phyloP scores from a whole-genome alignment of 169 alveolate genomes.

The Eimeria maxima region DNA sequence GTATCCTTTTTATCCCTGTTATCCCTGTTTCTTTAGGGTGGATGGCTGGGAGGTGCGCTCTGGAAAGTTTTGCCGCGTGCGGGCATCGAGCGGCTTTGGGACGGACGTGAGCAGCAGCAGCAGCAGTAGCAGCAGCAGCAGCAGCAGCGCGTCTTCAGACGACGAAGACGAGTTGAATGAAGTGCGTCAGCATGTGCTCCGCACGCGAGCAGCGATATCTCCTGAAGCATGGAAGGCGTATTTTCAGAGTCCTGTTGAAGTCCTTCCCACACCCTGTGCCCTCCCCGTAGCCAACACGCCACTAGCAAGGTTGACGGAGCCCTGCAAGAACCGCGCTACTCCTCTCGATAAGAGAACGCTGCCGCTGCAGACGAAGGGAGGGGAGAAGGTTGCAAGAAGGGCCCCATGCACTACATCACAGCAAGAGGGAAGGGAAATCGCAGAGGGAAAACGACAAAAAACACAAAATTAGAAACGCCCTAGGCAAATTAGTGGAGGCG shows the following conservation, averaged over 20 bases:
- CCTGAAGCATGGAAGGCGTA: constrained; percentile 60
- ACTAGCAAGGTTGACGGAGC: constrained; percentile 20
- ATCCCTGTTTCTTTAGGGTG: constrained; percentile 5
- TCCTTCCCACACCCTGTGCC: background rate
- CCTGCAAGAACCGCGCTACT: background rate
- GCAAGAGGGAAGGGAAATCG: background rate
- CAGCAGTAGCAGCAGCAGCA: constrained; percentile 64
- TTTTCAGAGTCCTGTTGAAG: background rate
- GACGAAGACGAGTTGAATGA: constrained; percentile 77
- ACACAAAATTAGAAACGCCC: background rate
- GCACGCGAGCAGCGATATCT: constrained; percentile 34
- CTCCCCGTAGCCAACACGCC: constrained; percentile 11
- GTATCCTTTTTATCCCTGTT: too few relatives aligned
- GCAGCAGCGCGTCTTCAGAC: constrained; percentile 79
- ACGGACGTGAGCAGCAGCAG: constrained; percentile 41
- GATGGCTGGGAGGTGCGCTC: constrained; percentile 81
- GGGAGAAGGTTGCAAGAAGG: too few relatives aligned
- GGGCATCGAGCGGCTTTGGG: constrained; percentile 48
- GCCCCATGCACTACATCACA: background rate
- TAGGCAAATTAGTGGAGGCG: background rate
- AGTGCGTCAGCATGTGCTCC: constrained; percentile 5
- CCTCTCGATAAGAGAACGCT: background rate
- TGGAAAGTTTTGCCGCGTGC: constrained; percentile 81
- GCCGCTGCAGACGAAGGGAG: background rate
- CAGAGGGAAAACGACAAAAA: constrained; percentile 37